Base-by-base conservation (phyloP, 768 basidiomycete species). In the Russula sp. region DNA sequence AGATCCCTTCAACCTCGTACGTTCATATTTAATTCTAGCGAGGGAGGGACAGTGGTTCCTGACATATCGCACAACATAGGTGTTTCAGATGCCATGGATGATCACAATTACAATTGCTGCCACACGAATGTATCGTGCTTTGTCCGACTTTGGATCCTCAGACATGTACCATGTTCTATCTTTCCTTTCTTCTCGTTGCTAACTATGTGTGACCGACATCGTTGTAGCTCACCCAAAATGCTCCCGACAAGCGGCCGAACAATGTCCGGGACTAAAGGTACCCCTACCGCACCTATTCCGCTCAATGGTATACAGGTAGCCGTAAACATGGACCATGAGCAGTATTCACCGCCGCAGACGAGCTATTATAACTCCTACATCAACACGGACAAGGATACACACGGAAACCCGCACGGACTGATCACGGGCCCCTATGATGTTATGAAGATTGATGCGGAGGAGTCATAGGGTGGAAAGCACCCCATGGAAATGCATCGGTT, bases 281-380 rank as follows among this genome's bases (percentile, higher is more conserved):
- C 18, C 36, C 20, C 43, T 18, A 14, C 38, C 22, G 29, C 13
- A 10, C 52, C 45, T 2, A 42, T 59, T 29, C 46, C 46, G 2
- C 29, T 63, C 43, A 35, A 13, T 49, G 45, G 45, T 7, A n/a
- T 63, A 38, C 34, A 55, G 13, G 58, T 63, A 38, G 20, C 47
- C 22, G 46, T 46, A 14, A 38, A 56, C 48, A 64, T 32, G 20
- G 22, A 39, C 7, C 45, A 43, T 34, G 59, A 56, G 18, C 43
- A 6, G 1, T 42, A 16, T 16, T 16, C 16, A 5, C 8, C 32
- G 39, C 18, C 39, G 13, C 54, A 16, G n/a, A 22, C 34, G 6
- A 46, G 18, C 11, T 32, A 22, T 13, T 7, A 13, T 35, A 7
- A 3, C 29, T 2, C 47, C 35, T 22, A 46, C n/a, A n/a, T n/a